Evolutionary conservation across 345 rosid species (phyloP).

Genomic region (Luvunga scandens): DNA sequence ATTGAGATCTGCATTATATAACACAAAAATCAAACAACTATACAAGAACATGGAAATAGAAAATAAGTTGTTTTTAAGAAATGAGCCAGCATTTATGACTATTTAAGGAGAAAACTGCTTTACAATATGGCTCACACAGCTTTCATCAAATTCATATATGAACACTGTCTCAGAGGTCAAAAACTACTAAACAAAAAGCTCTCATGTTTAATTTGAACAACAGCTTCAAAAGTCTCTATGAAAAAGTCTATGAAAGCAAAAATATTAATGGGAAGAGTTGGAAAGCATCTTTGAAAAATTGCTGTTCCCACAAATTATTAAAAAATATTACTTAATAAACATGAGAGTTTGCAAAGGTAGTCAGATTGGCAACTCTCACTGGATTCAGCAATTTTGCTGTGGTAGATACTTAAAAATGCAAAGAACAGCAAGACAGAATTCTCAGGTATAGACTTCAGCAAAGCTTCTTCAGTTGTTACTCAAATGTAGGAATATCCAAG

Average conservation of each 20-base stretch:
- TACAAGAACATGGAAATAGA: neutral
- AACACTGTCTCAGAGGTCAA: neutral
- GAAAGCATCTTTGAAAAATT: neutral
- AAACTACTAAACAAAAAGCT: neutral
- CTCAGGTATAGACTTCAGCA: neutral
- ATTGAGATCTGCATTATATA: slow-evolving; percentile 63
- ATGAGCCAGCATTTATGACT: neutral
- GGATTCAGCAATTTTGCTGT: too few species aligned
- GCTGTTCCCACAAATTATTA: neutral
- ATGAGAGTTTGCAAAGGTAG: neutral
- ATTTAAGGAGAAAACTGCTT: neutral
- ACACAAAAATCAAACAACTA: neutral
- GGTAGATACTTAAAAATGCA: too few species aligned
- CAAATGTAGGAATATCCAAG: neutral
- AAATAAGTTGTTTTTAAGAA: too few species aligned
- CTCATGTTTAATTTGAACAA: neutral
- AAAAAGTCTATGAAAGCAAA: neutral
- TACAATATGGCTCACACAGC: neutral
- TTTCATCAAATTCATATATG: neutral
- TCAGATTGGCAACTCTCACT: neutral
- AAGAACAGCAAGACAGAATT: too few species aligned
- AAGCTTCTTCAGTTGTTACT: neutral
- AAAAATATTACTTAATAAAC: neutral
- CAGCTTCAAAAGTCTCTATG: neutral
- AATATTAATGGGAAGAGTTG: neutral